Conservation (phyloP, 202 grass and related monocot species). For the Panicum virgatum region DNA sequence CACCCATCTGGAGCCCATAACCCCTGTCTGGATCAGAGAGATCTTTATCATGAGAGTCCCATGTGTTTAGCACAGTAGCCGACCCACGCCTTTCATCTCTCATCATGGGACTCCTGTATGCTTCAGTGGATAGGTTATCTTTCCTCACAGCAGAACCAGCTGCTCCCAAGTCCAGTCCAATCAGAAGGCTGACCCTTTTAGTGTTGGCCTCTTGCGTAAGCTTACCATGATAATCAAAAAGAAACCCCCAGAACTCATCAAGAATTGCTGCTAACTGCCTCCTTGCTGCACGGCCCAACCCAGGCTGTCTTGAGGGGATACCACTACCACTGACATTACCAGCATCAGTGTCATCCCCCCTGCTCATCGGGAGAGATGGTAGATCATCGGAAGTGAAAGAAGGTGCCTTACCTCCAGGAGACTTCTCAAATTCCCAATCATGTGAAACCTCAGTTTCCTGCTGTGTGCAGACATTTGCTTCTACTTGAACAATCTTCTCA, state of each 20-base stretch:
- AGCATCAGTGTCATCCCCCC: conserved; percentile 34
- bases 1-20: conserved; percentile 42
- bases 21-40: conserved; percentile 30
- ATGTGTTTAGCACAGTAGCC: background rate
- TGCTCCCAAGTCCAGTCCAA: conserved; percentile 56
- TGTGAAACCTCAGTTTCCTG: conserved; percentile 34
- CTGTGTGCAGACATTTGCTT: conserved; percentile 10
- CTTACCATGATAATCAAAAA: conserved; percentile 83
- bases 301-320: conserved; percentile 47
- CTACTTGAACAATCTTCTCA: conserved; percentile 11
- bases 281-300: conserved; percentile 72
- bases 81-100: conserved; percentile 28
- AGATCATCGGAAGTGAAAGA: conserved; percentile 23
- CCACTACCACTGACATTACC: conserved; percentile 37
- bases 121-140: conserved; percentile 36
- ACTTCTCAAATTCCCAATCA: conserved; percentile 33
- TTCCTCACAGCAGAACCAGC: conserved; percentile 41
- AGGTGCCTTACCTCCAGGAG: background rate
- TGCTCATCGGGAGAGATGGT: conserved; percentile 32
- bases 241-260: conserved; percentile 74
- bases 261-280: conserved; percentile 61
- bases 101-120: conserved; percentile 37
- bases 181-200: conserved; percentile 40
- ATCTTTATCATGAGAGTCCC: conserved; percentile 21
- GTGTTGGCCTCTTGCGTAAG: conserved; percentile 42